phyloP scores from a whole-genome alignment of 129 eudicot species.

The Lactuca saligna region DNA sequence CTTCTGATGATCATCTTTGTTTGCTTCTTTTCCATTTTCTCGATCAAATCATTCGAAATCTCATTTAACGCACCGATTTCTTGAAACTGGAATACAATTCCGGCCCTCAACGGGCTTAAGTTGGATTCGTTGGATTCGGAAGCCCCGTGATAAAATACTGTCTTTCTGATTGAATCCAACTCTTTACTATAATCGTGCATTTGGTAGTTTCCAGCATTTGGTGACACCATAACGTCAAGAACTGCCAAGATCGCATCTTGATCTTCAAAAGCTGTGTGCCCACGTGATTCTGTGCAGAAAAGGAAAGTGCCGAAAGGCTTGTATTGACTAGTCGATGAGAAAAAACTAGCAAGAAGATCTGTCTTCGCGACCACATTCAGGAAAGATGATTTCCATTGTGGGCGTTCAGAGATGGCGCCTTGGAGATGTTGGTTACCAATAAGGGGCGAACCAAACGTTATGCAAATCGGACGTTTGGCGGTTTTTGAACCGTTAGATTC shows the following conservation, averaged over 20 bases:
- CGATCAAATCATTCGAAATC: conserved; percentile 20
- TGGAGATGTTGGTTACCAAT: conserved; percentile 42
- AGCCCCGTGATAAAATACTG: conserved; percentile 28
- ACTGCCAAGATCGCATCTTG: conserved; percentile 33
- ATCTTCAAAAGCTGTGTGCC: conserved; percentile 41
- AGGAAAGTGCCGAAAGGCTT: conserved; percentile 53
- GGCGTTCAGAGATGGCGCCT: conserved; percentile 46
- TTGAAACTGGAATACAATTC: conserved; percentile 36
- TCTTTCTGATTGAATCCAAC: conserved; percentile 26
- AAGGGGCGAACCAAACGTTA: conserved; percentile 63
- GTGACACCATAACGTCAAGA: conserved; percentile 19
- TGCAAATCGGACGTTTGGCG: conserved; percentile 41
- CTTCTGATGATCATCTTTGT: background rate
- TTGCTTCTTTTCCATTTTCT: conserved; percentile 9
- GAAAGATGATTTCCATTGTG: conserved; percentile 49
- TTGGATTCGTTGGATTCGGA: conserved; percentile 11
- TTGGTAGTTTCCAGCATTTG: background rate
- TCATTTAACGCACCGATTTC: conserved; percentile 22
- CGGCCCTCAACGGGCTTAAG: conserved; percentile 27
- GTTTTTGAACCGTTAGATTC: conserved; percentile 15
- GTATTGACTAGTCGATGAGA: conserved; percentile 25
- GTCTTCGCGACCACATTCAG: conserved; percentile 42
- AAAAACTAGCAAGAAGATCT: conserved; percentile 39
- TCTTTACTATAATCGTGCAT: conserved; percentile 22
- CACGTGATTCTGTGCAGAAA: conserved; percentile 43